Conservation (phyloP, 176 grass and related monocot genomes). For the Oryza brachyantha region DNA sequence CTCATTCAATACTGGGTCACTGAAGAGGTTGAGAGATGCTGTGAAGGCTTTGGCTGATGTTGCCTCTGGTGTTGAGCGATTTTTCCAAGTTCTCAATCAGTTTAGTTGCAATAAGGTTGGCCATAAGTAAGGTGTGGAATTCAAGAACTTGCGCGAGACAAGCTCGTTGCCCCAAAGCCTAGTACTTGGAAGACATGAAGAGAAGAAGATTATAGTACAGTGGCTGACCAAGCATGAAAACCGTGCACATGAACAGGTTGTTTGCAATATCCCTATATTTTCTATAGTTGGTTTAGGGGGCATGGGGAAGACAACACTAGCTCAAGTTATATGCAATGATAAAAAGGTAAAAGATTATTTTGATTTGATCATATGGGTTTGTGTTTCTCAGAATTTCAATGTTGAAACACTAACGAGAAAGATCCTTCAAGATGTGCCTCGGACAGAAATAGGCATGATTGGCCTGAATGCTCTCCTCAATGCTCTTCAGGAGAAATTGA, state of each 20-base stretch:
- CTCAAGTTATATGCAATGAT: slow-evolving; percentile 45
- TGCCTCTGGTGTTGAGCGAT: background rate
- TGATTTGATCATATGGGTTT: slow-evolving; percentile 34
- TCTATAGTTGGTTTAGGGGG: slow-evolving; percentile 48
- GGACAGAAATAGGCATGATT: background rate
- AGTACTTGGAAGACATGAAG: slow-evolving; percentile 17
- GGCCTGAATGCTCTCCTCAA: slow-evolving; percentile 32
- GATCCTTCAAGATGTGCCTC: slow-evolving; percentile 35
- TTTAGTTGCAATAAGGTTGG: background rate
- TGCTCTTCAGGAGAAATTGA: slow-evolving; percentile 7
- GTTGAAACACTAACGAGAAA: slow-evolving; percentile 38
- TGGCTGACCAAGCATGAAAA: slow-evolving; percentile 17
- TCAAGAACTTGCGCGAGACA: background rate
- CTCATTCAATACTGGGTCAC: background rate
- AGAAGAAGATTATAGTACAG: slow-evolving; percentile 1
- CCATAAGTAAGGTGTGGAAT: background rate
- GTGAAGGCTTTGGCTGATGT: background rate
- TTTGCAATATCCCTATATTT: slow-evolving; percentile 30
- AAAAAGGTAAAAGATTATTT: slow-evolving; percentile 27
- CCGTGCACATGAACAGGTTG: background rate
- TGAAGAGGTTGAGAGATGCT: slow-evolving; percentile 14
- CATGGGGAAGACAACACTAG: slow-evolving; percentile 46
- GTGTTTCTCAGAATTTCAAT: slow-evolving; percentile 43
- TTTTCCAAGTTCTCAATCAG: background rate
- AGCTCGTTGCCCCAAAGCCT: background rate